Percentiles rank a stretch among this genome's conserved stretches.
Conservation (phyloP, 2,329 filamentous ascomycete genomes). For the Pseudogymnoascus sp. region DNA sequence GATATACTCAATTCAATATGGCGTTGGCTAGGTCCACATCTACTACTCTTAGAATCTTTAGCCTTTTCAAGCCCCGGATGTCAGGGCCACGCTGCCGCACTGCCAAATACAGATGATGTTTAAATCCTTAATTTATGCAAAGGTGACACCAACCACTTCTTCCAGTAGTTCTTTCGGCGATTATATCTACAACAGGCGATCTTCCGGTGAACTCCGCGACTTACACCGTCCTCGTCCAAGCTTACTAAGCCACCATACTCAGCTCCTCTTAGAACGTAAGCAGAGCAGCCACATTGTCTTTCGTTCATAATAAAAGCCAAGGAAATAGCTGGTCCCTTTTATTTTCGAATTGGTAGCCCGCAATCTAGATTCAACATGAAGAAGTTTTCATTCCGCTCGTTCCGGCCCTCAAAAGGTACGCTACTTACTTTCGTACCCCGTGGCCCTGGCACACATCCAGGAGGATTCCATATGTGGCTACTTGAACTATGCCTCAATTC, state of each 20-base stretch:
- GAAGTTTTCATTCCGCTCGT: constrained; percentile 4
- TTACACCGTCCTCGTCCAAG: background rate
- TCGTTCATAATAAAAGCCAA: background rate
- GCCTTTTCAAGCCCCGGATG: background rate
- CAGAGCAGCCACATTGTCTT: background rate
- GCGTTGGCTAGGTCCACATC: background rate
- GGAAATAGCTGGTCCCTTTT: background rate
- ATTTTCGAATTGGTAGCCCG: background rate
- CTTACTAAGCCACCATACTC: background rate
- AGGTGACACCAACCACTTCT: background rate
- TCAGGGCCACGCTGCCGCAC: background rate
- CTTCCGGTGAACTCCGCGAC: background rate
- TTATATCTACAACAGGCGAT: background rate
- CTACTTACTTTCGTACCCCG: background rate
- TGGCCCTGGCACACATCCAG: background rate
- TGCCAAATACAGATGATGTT: background rate
- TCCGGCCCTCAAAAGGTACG: constrained; percentile 2
- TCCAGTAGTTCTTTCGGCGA: background rate
- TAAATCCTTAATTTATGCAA: background rate
- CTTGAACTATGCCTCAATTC: background rate
- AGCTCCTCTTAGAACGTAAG: background rate
- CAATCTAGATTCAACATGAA: background rate
- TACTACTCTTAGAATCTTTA: background rate
- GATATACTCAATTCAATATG: background rate
- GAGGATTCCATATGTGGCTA: background rate